Percentiles rank a stretch among this genome's conserved stretches.
Conservation (phyloP, 306 rosid genomes). For the Castanopsis chinensis region DNA sequence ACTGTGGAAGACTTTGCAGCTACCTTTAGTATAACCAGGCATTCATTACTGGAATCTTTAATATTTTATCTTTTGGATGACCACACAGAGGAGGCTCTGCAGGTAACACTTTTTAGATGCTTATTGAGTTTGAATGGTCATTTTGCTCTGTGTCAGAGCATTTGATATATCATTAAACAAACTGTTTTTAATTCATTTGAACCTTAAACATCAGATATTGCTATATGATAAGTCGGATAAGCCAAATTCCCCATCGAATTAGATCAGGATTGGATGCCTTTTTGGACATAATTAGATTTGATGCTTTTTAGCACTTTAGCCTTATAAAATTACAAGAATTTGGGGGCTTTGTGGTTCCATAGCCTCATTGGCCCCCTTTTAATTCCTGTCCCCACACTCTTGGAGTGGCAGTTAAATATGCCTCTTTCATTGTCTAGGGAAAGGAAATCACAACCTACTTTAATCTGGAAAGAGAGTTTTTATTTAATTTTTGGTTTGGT, state of each 20-base stretch:
- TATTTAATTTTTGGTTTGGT: neutral
- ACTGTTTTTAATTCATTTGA: constrained; percentile 13
- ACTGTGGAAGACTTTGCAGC: constrained; percentile 81
- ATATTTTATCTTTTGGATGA: constrained; percentile 87
- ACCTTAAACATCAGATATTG: constrained; percentile 4
- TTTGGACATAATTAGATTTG: neutral
- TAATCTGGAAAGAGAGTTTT: neutral
- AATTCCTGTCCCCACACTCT: neutral
- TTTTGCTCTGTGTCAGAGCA: constrained; percentile 2
- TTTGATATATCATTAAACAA: constrained; percentile 1
- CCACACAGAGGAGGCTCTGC: constrained; percentile 78
- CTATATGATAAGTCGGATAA: neutral
- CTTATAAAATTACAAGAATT: neutral
- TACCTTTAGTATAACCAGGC: constrained; percentile 69
- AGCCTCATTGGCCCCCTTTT: neutral
- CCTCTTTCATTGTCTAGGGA: neutral
- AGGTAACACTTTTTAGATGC: constrained; percentile 46
- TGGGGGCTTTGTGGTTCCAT: neutral
- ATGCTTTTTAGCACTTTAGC: neutral
- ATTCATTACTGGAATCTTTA: constrained; percentile 73
- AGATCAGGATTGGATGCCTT: neutral
- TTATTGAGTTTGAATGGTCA: constrained; percentile 8
- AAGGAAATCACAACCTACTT: neutral
- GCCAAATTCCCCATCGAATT: too few relatives aligned
- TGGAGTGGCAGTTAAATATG: neutral